Conservation (phyloP, 192 early-diverging fungal species). For the Coemansia sp. region DNA sequence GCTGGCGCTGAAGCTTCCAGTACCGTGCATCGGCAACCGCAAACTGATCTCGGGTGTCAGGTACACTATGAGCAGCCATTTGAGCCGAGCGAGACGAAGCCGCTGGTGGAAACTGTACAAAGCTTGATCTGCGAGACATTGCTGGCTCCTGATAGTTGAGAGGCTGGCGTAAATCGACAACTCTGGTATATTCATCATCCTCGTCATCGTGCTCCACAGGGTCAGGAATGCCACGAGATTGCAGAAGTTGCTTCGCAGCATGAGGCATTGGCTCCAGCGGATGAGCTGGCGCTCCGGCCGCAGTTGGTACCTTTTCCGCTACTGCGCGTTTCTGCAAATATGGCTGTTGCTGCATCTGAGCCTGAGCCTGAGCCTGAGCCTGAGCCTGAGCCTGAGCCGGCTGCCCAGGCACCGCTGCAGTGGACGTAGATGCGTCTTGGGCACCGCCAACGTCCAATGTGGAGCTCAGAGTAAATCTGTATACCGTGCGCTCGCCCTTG, state of each 20-base stretch:
- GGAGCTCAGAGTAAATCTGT: slow-evolving; percentile 53
- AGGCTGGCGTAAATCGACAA: slow-evolving; percentile 36
- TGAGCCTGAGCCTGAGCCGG: slow-evolving; percentile 6
- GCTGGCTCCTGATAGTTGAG: slow-evolving; percentile 47
- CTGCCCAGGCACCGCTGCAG: background rate
- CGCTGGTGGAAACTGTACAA: slow-evolving; percentile 40
- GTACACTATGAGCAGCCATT: slow-evolving; percentile 8
- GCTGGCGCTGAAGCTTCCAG: slow-evolving; percentile 54
- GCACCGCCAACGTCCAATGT: slow-evolving; percentile 50
- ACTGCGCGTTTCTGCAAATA: background rate
- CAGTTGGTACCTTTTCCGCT: too few species aligned
- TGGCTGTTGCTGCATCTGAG: slow-evolving; percentile 11
- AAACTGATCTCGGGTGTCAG: slow-evolving; percentile 38
- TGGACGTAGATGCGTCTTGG: background rate
- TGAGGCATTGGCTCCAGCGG: background rate
- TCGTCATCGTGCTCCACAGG: background rate
- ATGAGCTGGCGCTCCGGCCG: too few species aligned
- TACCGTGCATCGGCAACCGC: slow-evolving; percentile 50
- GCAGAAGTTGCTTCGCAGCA: background rate
- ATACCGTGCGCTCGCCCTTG: slow-evolving; percentile 50
- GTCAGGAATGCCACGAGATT: background rate
- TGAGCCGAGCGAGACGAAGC: slow-evolving; percentile 16
- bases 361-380: too few species aligned
- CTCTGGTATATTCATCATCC: background rate
- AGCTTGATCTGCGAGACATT: slow-evolving; percentile 48